Conservation (phyloP, 192 early-diverging fungal genomes). For the Dimargaris xerosporica region DNA sequence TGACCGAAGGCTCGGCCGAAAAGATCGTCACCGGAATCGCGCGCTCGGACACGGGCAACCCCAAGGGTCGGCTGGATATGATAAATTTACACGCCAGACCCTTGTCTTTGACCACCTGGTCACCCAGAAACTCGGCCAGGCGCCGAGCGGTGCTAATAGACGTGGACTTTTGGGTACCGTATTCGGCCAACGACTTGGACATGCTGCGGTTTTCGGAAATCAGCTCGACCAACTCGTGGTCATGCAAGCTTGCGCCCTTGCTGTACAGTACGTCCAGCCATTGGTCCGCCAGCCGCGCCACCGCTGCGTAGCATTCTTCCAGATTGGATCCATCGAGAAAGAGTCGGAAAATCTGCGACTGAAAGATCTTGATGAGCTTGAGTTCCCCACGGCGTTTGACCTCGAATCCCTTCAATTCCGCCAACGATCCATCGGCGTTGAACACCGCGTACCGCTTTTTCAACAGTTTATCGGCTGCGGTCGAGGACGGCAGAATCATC, state of each 20-base stretch:
- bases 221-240: conserved; percentile 83
- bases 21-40: conserved; percentile 94
- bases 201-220: conserved; percentile 97
- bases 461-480: conserved; percentile 86
- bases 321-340: conserved; percentile 78
- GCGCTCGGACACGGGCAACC: conserved; percentile 77
- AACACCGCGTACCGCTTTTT: conserved; percentile 99
- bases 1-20: conserved; percentile 57
- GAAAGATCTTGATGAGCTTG: conserved; percentile 97
- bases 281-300: conserved; percentile 77
- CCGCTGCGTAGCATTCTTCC: conserved; percentile 75
- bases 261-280: conserved; percentile 92
- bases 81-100: conserved; percentile 92
- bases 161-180: conserved; percentile 86
- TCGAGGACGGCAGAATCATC: conserved; percentile 93
- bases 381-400: conserved; percentile 97
- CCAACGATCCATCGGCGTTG: conserved; percentile 82
- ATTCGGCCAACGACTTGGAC: conserved; percentile 87
- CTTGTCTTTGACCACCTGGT: conserved; percentile 96
- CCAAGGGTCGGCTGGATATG: conserved; percentile 69
- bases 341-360: conserved; percentile 82
- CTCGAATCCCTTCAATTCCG: conserved; percentile 97
- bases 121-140: conserved; percentile 91
- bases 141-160: conserved; percentile 89
- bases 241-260: conserved; percentile 61